Evolutionary conservation across 2,329 filamentous ascomycete genomes (phyloP).

Genomic region (Didymella sp.): DNA sequence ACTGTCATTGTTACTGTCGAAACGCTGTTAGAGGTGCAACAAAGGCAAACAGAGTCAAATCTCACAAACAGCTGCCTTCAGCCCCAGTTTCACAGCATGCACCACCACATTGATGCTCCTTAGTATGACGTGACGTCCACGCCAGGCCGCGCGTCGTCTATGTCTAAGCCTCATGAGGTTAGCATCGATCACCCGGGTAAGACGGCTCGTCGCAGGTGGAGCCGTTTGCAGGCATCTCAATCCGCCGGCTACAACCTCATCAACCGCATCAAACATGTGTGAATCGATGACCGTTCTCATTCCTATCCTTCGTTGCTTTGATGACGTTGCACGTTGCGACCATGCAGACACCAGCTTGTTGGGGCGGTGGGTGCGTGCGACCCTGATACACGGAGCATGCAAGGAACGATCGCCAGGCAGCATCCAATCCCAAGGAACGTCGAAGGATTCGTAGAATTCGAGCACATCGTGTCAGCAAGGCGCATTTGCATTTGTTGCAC

Average conservation of each 20-base stretch:
- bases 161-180: constrained; percentile 3
- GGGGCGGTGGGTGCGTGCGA: background rate
- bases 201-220: constrained; percentile 10
- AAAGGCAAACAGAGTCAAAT: too few relatives aligned
- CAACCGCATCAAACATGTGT: background rate
- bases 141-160: constrained; percentile 16
- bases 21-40: too few relatives aligned
- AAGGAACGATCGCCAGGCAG: background rate
- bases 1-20: constrained; percentile 1
- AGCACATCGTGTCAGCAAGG: background rate
- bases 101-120: background rate
- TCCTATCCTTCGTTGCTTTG: background rate
- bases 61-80: background rate
- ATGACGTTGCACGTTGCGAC: background rate
- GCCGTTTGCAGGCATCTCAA: constrained; percentile 15
- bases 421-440: background rate
- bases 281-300: background rate
- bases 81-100: background rate
- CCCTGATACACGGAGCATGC: background rate
- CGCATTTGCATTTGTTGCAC: background rate
- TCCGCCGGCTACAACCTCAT: constrained; percentile 1
- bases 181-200: constrained; percentile 10
- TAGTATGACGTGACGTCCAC: constrained; percentile 13
- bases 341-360: background rate
- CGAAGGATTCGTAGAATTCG: background rate